Evolutionary conservation across 768 basidiomycete species (phyloP).

Genomic region (Tricholoma sp.): DNA sequence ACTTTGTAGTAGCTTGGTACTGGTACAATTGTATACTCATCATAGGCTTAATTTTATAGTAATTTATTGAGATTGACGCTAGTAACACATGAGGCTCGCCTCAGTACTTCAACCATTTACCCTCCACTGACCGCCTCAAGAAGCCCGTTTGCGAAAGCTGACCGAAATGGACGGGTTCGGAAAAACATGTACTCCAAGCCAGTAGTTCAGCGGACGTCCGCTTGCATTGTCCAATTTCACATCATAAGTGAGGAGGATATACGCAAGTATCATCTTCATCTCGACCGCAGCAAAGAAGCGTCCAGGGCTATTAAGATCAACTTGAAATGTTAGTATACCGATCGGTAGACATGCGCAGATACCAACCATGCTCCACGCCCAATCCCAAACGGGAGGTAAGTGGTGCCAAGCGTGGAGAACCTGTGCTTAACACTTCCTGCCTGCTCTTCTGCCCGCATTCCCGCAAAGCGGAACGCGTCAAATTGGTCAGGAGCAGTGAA

Average conservation of each 20-base stretch:
- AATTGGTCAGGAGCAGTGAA: slow-evolving; percentile 27
- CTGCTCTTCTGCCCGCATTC: slow-evolving; percentile 16
- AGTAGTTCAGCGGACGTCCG: slow-evolving; percentile 10
- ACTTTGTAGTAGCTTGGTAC: no score
- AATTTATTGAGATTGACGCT: no score
- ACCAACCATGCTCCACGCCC: slow-evolving; percentile 18
- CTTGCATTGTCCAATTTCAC: slow-evolving; percentile 26
- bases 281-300: slow-evolving; percentile 42
- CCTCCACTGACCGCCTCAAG: no score
- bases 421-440: slow-evolving; percentile 19
- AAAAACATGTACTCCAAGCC: slow-evolving; percentile 4
- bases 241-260: slow-evolving; percentile 36
- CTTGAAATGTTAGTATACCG: background rate
- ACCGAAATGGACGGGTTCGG: no score
- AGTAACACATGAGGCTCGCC: no score
- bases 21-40: no score
- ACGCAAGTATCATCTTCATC: slow-evolving; percentile 36
- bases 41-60: no score
- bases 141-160: no score
- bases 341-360: background rate
- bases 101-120: no score
- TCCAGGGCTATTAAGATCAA: slow-evolving; percentile 26
- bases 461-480: slow-evolving; percentile 32
- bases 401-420: slow-evolving; percentile 20
- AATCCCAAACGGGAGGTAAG: slow-evolving; percentile 25